These are phyloP conservation scores for Fragaria iinumae DNA, from an alignment of 306 rosid species.

Conservation along the genomic window DNA sequence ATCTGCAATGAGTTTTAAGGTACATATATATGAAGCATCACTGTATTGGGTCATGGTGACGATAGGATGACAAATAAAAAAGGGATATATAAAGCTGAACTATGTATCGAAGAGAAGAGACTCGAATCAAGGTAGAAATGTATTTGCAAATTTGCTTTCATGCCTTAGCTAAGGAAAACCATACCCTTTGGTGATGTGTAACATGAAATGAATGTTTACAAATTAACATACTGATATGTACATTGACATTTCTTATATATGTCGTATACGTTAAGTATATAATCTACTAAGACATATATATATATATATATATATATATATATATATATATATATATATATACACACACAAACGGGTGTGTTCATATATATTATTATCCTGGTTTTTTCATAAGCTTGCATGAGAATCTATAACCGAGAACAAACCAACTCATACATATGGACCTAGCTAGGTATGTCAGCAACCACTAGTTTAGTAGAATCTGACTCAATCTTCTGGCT, in stretches of 20 bases:
- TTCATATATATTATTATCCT: background rate
- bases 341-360: background rate
- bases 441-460: constrained; percentile 25
- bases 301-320: too few species aligned
- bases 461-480: constrained; percentile 51
- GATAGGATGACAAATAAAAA: constrained; percentile 22
- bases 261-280: background rate
- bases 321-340: too few species aligned
- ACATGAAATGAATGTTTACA: background rate
- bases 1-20: constrained; percentile 6
- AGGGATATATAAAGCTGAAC: constrained; percentile 1
- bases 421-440: constrained; percentile 15
- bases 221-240: background rate
- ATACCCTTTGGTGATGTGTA: background rate
- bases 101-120: background rate
- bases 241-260: background rate
- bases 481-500: constrained; percentile 40
- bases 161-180: background rate
- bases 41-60: constrained; percentile 33
- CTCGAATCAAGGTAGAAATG: background rate
- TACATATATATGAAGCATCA: background rate
- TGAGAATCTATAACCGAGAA: constrained; percentile 17
- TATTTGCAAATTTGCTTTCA: background rate
- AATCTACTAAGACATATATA: background rate
- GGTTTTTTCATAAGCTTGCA: constrained; percentile 1